Evolutionary conservation across 805 yeast species (phyloP).

Genomic region (Saturnispora diversa): DNA sequence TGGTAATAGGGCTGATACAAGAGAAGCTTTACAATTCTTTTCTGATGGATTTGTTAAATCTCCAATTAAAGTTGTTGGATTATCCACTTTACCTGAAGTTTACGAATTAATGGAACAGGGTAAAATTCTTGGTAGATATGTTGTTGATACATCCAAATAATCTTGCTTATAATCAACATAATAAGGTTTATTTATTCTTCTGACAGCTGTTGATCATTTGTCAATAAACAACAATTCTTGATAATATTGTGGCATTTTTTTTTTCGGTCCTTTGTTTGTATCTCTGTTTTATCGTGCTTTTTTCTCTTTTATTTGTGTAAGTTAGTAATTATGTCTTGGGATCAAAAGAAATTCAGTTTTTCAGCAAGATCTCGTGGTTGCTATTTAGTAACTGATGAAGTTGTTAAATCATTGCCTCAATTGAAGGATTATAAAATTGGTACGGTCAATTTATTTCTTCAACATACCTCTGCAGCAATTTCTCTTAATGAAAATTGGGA

Average conservation of each 20-base stretch:
- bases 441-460: conserved; percentile 54
- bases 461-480: conserved; percentile 74
- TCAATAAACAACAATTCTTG: too few relatives aligned
- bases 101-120: conserved; percentile 53
- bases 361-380: conserved; percentile 56
- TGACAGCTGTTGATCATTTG: too few relatives aligned
- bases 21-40: conserved; percentile 52
- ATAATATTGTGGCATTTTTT: too few relatives aligned
- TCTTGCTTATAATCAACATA: neutral
- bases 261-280: neutral
- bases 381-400: conserved; percentile 65
- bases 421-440: conserved; percentile 55
- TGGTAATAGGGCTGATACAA: conserved; percentile 53
- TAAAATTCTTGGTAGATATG: conserved; percentile 57
- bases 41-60: conserved; percentile 43
- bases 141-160: conserved; percentile 43
- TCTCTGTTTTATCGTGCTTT: neutral
- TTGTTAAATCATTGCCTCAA: conserved; percentile 48
- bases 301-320: conserved; percentile 1
- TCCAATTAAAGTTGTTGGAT: conserved; percentile 48
- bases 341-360: conserved; percentile 47
- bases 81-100: conserved; percentile 40
- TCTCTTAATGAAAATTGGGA: conserved; percentile 77
- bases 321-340: conserved; percentile 38
- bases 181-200: too few relatives aligned